Evolutionary conservation across 768 basidiomycete genomes (phyloP), one percentile per base, ranked within the genome.

Genomic region (Kwoniella dendrophila): DNA sequence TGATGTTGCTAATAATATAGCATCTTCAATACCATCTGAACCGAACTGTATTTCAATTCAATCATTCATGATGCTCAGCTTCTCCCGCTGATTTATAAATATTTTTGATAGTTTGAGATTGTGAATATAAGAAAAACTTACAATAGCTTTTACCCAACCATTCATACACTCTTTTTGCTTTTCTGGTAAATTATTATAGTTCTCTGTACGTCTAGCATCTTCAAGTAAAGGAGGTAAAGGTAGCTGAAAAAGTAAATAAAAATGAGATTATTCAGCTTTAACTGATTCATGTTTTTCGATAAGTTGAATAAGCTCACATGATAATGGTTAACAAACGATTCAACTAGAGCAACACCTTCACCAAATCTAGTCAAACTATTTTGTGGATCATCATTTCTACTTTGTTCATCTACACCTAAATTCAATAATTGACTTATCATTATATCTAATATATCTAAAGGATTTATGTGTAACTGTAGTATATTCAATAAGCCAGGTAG

Each of bases 11-110:
- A 73, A 62, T 0, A 78, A 59, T 26, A 74, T 67, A 22, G 77
- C 69, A 48, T 78, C 77, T 20, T 76, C 74, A 36, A 78, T 78
- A 27, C 77, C 77, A 47, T 75, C 73, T n/a, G 74, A 69, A n/a
- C 77, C 75, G 63, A 78, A 78, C 77, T 78, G 53, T 36, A 53
- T 30, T 12, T 12, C 11, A 64, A 38, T 56, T 56, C 36, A 3
- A 20, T 16, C 2, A 22, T 8, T 44, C 20, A 44, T 8, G n/a
- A n/a, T 8, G 20, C 20, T 6, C 6, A 6, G n/a, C 11, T 8
- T 20, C 43, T 6, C 10, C 43, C 5, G 43, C 6, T 8, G 6
- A 11, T 6, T 10, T 5, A n/a, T 44, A n/a, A 12, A 10, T 11
- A 22, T 44, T 11, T 6, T 11, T 20, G 43, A 11, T 6, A 44